A percentile compares a stretch with the other conserved stretches of the same genome.
Evolutionary conservation across 2,329 filamentous ascomycete genomes (phyloP).

Genomic region (Colletotrichum sp.): DNA sequence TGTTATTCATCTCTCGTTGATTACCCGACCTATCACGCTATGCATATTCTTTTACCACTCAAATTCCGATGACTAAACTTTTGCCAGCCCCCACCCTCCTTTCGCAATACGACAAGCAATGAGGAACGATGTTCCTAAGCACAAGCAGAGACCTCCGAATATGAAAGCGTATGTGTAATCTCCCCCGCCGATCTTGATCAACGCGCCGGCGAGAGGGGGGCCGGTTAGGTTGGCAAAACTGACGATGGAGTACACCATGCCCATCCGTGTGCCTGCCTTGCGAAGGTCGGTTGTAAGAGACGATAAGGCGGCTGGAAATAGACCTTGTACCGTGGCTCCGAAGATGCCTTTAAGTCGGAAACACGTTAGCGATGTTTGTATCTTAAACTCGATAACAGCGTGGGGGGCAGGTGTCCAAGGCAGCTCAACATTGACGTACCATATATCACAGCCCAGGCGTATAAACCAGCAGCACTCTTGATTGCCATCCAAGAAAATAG

Average conservation of each 20-base stretch:
- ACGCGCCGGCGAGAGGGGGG: constrained; percentile 53
- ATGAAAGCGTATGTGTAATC: not conserved
- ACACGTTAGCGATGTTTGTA: not conserved
- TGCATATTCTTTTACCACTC: not conserved
- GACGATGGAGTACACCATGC: constrained; percentile 56
- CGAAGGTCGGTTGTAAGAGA: constrained; percentile 56
- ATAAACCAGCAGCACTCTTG: constrained; percentile 42
- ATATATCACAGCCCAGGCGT: constrained; percentile 66
- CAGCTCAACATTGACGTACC: constrained; percentile 39
- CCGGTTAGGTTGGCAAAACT: constrained; percentile 58
- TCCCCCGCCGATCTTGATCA: constrained; percentile 42
- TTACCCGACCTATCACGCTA: not conserved
- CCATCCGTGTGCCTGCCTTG: constrained; percentile 58
- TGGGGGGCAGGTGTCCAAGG: not conserved
- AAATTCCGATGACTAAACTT: not conserved
- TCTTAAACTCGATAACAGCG: not conserved
- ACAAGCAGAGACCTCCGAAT: not conserved
- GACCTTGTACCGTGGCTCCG: constrained; percentile 65
- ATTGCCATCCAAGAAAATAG: constrained; percentile 61
- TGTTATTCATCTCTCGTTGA: not conserved
- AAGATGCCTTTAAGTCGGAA: constrained; percentile 46
- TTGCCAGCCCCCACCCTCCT: not conserved
- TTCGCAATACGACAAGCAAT: not conserved
- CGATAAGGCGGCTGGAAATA: constrained; percentile 68
- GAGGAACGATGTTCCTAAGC: not conserved